A percentile compares a stretch with the other conserved stretches of the same genome.
Conservation (phyloP, 1,284 basidiomycete species). For the Microbotryum intermedium region DNA sequence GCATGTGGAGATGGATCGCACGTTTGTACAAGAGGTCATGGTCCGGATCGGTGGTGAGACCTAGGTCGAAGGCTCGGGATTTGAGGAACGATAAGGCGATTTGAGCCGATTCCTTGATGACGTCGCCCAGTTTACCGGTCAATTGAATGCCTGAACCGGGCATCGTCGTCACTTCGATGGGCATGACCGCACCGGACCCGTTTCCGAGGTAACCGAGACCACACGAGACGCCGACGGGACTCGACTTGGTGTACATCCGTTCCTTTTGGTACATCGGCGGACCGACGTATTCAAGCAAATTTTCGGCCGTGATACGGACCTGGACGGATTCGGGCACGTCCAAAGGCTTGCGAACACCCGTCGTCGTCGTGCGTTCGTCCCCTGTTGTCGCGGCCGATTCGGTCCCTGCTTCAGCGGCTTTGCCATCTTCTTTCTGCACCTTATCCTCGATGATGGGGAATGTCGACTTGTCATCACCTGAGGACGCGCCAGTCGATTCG, state of each 20-base stretch:
- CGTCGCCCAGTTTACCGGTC: slow-evolving; percentile 95
- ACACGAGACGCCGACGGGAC: slow-evolving; percentile 86
- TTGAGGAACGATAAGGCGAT: slow-evolving; percentile 92
- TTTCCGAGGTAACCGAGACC: slow-evolving; percentile 94
- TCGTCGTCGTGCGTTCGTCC: slow-evolving; percentile 44
- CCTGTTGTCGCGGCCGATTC: slow-evolving; percentile 34
- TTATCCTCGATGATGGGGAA: slow-evolving; percentile 15
- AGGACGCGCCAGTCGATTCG: slow-evolving; percentile 19
- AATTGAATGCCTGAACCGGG: slow-evolving; percentile 87
- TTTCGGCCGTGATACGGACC: slow-evolving; percentile 74
- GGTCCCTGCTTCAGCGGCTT: slow-evolving; percentile 26
- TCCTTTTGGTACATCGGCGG: slow-evolving; percentile 94
- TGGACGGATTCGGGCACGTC: slow-evolving; percentile 69
- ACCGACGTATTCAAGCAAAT: slow-evolving; percentile 91
- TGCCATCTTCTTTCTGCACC: slow-evolving; percentile 28
- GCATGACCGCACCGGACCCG: slow-evolving; percentile 93
- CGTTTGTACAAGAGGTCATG: slow-evolving; percentile 62
- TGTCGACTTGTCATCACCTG: slow-evolving; percentile 7
- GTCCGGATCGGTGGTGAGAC: slow-evolving; percentile 62
- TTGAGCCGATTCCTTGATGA: slow-evolving; percentile 91
- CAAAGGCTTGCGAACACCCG: slow-evolving; percentile 50
- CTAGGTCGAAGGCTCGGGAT: slow-evolving; percentile 75
- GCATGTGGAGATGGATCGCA: slow-evolving; percentile 91
- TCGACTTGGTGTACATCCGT: slow-evolving; percentile 69
- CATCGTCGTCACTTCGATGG: slow-evolving; percentile 87